These are phyloP conservation scores for Eucalyptus dawsonii DNA, from an alignment of 345 rosid genomes.

Conservation along the genomic window DNA sequence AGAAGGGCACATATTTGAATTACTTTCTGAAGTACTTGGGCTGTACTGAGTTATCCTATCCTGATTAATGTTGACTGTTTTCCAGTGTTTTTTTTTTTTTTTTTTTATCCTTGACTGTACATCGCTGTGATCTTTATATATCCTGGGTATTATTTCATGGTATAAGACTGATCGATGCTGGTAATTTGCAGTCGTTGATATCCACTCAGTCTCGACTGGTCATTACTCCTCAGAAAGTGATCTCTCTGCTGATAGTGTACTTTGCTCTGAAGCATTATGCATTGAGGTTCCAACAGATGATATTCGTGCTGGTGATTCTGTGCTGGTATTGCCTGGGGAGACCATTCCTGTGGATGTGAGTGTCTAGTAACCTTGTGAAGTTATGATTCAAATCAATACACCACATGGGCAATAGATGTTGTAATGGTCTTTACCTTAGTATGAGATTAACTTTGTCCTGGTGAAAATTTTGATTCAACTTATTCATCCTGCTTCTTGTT, in stretches of 20 bases:
- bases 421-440: not conserved
- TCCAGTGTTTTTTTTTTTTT: not conserved
- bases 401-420: not conserved
- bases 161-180: not conserved
- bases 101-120: not conserved
- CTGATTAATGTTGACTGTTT: not conserved
- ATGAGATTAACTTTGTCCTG: not conserved
- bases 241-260: conserved; percentile 42
- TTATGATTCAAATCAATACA: not conserved
- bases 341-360: conserved; percentile 92
- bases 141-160: not conserved
- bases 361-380: not conserved
- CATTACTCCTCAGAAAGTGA: conserved; percentile 62
- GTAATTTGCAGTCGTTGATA: conserved; percentile 64
- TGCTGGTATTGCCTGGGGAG: conserved; percentile 92
- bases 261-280: conserved; percentile 74
- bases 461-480: not conserved
- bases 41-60: not conserved
- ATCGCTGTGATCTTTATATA: not conserved
- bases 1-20: not conserved
- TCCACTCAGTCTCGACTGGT: conserved; percentile 86
- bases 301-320: conserved; percentile 75
- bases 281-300: conserved; percentile 78
- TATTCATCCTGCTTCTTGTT: not conserved
- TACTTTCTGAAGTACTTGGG: not conserved